Conservation (phyloP, 495 filamentous ascomycete species). For the Sordaria brevicollis region DNA sequence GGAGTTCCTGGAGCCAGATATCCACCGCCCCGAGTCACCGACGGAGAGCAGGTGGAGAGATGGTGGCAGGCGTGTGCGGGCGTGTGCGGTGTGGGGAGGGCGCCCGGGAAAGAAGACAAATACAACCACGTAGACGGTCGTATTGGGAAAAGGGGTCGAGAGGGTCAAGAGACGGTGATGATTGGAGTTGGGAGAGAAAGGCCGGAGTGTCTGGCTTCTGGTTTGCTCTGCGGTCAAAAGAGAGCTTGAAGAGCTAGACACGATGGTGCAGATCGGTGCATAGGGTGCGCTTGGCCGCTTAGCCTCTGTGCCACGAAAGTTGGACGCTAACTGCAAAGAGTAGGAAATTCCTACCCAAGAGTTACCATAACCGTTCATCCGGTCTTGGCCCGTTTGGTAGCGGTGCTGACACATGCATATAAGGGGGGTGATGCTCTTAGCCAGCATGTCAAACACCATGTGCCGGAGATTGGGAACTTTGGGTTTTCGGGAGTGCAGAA, state of each 20-base stretch:
- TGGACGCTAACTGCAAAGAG: background rate
- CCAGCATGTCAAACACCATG: background rate
- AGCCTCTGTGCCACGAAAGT: background rate
- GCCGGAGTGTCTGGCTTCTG: background rate
- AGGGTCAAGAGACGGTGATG: background rate
- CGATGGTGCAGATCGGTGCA: constrained; percentile 18
- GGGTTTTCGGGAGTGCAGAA: background rate
- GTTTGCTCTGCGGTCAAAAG: constrained; percentile 16
- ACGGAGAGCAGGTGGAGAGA: background rate
- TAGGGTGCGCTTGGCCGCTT: background rate
- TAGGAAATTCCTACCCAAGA: background rate
- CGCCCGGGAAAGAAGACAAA: background rate
- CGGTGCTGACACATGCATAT: background rate
- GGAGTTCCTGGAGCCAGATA: background rate
- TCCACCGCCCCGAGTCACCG: background rate
- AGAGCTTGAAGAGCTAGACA: constrained; percentile 8
- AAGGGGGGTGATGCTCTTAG: background rate
- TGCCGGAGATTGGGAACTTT: background rate
- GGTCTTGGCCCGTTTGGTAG: background rate
- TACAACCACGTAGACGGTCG: background rate
- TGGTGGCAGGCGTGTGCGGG: background rate
- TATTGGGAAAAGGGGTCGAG: background rate
- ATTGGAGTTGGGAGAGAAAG: background rate
- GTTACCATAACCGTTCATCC: background rate
- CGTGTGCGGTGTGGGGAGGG: background rate